Conservation (phyloP, 2,329 filamentous ascomycete species). For the Aspergillus bombycis region DNA sequence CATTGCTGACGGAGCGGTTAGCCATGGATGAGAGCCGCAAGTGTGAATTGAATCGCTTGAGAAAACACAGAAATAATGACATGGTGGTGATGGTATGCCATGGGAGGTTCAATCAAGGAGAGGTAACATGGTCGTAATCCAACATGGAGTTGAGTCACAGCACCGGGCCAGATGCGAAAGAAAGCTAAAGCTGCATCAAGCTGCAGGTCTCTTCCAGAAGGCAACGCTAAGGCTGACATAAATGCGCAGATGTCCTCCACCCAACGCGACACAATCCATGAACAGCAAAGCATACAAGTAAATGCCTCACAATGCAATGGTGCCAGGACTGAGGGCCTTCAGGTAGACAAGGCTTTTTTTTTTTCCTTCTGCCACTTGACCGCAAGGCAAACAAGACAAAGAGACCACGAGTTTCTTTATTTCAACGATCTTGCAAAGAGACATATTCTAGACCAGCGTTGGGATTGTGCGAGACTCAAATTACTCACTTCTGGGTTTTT, state of each 20-base stretch:
- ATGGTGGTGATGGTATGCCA: conserved; percentile 9
- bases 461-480: conserved; percentile 15
- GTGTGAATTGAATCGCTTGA: conserved; percentile 1
- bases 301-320: not conserved
- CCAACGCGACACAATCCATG: conserved; percentile 11
- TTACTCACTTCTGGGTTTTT: conserved; percentile 61
- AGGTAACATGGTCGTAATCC: not conserved
- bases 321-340: not conserved
- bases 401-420: conserved; percentile 4
- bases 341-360: not conserved
- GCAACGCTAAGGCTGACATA: conserved; percentile 11
- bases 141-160: not conserved
- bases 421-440: not conserved
- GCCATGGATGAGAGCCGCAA: conserved; percentile 20
- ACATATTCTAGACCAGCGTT: not conserved
- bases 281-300: conserved; percentile 12
- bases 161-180: not conserved
- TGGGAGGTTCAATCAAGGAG: not conserved
- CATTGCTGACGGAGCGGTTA: conserved; percentile 33
- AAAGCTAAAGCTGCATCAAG: conserved; percentile 5
- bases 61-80: conserved; percentile 13
- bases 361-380: not conserved
- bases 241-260: conserved; percentile 12
- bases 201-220: conserved; percentile 8
- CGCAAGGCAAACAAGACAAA: conserved; percentile 3